phyloP scores from a whole-genome alignment of 768 basidiomycete genomes.

The Podaxis mareebaensis region DNA sequence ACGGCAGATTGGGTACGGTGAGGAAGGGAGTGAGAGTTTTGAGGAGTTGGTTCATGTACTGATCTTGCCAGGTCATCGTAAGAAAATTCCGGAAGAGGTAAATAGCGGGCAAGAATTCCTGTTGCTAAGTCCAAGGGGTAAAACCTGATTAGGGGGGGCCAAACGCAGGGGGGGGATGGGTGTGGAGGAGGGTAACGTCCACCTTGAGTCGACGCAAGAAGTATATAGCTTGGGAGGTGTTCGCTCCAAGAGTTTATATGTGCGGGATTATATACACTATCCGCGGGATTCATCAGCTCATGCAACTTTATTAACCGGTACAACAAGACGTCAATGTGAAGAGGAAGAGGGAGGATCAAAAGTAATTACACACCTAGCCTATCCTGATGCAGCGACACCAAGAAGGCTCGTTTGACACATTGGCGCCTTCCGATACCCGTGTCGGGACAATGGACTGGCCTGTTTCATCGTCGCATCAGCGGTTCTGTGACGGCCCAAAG shows the following conservation, averaged over 20 bases:
- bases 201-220: neutral
- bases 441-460: neutral
- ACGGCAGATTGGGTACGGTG: constrained; percentile 3
- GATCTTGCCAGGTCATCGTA: constrained; percentile 16
- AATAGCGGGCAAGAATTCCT: neutral
- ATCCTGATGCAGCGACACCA: neutral
- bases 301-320: constrained; percentile 3
- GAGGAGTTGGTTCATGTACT: constrained; percentile 13
- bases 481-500: constrained; percentile 15
- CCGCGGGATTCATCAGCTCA: neutral
- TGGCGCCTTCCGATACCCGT: constrained; percentile 7
- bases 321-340: constrained; percentile 11
- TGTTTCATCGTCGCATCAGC: constrained; percentile 1
- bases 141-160: neutral
- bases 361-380: neutral
- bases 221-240: neutral
- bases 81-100: neutral
- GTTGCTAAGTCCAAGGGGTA: neutral
- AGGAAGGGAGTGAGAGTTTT: constrained; percentile 8
- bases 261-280: constrained; percentile 14
- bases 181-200: neutral
- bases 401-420: neutral
- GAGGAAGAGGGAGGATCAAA: neutral
- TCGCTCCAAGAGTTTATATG: neutral
- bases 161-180: neutral